Evolutionary conservation across 345 rosid genomes (phyloP).

Genomic region (Firmiana major): DNA sequence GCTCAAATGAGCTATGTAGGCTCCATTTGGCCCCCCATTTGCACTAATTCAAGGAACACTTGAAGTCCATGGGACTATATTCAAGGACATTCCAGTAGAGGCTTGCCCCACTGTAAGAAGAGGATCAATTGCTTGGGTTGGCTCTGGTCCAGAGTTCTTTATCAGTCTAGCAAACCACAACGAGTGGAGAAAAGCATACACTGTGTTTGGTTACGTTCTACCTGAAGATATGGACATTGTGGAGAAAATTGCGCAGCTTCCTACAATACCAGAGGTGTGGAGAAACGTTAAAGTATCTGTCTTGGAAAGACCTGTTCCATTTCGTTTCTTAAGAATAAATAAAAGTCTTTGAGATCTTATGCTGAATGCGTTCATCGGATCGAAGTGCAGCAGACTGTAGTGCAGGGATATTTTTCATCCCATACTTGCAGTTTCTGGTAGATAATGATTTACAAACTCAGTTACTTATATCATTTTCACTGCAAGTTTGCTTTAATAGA

Average conservation of each 20-base stretch:
- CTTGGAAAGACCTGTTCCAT: constrained; percentile 59
- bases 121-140: constrained; percentile 91
- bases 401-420: not conserved
- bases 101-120: constrained; percentile 59
- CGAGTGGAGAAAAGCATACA: constrained; percentile 77
- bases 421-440: not conserved
- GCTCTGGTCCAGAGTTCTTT: constrained; percentile 88
- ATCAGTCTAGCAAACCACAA: constrained; percentile 79
- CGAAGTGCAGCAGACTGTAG: not conserved
- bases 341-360: constrained; percentile 21
- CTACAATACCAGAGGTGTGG: constrained; percentile 76
- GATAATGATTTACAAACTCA: not conserved
- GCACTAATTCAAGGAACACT: constrained; percentile 86
- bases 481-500: not conserved
- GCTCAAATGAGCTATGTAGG: constrained; percentile 34
- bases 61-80: constrained; percentile 63
- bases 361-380: not conserved
- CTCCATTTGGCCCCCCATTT: constrained; percentile 84
- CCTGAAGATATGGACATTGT: constrained; percentile 73
- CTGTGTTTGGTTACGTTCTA: constrained; percentile 71
- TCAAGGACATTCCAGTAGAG: constrained; percentile 57
- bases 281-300: constrained; percentile 65
- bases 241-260: constrained; percentile 66
- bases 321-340: constrained; percentile 48
- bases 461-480: not conserved